Evolutionary conservation across 331 rosid species (phyloP).

Genomic region (Malus hybrid): DNA sequence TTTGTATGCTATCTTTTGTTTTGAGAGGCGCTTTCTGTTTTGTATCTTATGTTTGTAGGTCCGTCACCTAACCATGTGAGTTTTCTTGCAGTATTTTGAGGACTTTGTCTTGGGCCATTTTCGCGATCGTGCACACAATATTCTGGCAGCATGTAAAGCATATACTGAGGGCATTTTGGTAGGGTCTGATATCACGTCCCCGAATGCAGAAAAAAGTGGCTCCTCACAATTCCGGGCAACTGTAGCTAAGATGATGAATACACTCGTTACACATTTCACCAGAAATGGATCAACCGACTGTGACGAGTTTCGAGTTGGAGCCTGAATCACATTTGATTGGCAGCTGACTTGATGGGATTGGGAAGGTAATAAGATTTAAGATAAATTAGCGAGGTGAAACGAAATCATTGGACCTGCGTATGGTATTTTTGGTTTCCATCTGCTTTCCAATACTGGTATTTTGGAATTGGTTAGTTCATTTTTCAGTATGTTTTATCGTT

Average conservation of each 20-base stretch:
- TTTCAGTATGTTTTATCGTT: not conserved
- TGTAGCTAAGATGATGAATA: constrained; percentile 48
- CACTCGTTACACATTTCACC: constrained; percentile 50
- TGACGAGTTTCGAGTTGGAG: constrained; percentile 37
- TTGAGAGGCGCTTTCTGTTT: not conserved
- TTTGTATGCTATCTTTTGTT: not conserved
- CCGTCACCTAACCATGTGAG: not conserved
- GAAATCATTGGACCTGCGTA: not conserved
- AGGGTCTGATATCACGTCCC: constrained; percentile 29
- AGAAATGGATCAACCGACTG: constrained; percentile 57
- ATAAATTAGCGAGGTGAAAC: not conserved
- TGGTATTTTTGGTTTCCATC: not conserved
- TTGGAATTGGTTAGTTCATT: not conserved
- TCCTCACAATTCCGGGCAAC: constrained; percentile 33
- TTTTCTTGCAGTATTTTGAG: constrained; percentile 65
- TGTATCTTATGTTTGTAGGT: not conserved
- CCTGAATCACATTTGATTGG: not conserved
- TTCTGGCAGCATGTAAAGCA: constrained; percentile 56
- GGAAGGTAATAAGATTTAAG: constrained; percentile 1
- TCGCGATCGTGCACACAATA: constrained; percentile 27
- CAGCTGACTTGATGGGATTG: constrained; percentile 1
- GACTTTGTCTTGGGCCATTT: constrained; percentile 57
- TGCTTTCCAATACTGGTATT: not conserved
- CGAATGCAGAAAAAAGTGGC: not conserved
- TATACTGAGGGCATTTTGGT: constrained; percentile 56